Evolutionary conservation across 1,139 yeast genomes (phyloP), one percentile per base, ranked within the genome.

Genomic region (Hemisphaericaspora xylofermentans): DNA sequence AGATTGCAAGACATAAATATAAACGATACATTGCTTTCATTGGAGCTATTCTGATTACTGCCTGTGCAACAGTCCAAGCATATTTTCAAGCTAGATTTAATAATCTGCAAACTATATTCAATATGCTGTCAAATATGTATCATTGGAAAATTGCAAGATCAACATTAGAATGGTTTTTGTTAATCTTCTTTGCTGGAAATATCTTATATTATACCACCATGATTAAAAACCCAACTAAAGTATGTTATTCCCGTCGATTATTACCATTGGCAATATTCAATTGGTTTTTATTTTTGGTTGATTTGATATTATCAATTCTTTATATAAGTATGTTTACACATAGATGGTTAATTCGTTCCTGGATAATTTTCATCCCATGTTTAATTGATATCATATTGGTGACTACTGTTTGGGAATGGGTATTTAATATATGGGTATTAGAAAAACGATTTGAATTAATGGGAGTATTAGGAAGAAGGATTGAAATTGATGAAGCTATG

Each of bases 321-420:
- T 48, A 60, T 24, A 38, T 68, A 27, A 53, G 56, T 4, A 35
- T 57, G 13, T 61, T 64, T 60, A 41, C 54, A 17, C n/a, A 39
- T 22, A 41, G 57, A 44, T 64, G 75, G 77, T 54, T 52, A 13
- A 55, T 53, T 10, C 42, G 52, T 28, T 61, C 68, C 5, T 76
- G 81, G 81, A 49, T 75, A 2, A 52, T 60, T 3, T 58, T 66
- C 18, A 43, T 74, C 3, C 70, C 74, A 0, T 51, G 50, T 24
- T 57, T 74, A 35, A 40, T 73, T 6, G 72, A 72, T 40, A 57
- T 74, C 19, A 64, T 69, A 22, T 48, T 71, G 10, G 54, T 73
- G 13, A 65, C 76, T 2, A 61, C 67, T 1, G 57, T 72, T 1
- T 76, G 81, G 81, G 81, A 76, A 55, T 76, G 81, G 82, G 52